Evolutionary conservation across 2,329 filamentous ascomycete species (phyloP).

Genomic region (Pseudogymnoascus sp.): DNA sequence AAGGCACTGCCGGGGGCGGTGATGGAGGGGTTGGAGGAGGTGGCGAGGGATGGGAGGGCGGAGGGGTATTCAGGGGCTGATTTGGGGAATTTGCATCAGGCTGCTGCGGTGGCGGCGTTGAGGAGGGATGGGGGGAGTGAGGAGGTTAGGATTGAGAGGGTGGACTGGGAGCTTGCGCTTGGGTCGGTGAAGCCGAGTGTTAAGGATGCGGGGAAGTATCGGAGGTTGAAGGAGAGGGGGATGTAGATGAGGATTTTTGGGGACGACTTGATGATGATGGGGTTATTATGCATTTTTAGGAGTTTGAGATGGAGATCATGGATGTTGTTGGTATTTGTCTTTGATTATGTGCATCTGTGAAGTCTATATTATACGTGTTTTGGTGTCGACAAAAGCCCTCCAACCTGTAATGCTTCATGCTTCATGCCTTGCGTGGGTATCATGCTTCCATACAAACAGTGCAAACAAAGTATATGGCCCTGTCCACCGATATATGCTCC

Average conservation of each 20-base stretch:
- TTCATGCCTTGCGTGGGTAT: conserved; percentile 1
- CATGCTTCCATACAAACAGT: conserved; percentile 4
- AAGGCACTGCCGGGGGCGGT: conserved; percentile 43
- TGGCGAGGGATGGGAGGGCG: conserved; percentile 62
- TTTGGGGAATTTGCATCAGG: conserved; percentile 42
- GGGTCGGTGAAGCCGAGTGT: conserved; percentile 27
- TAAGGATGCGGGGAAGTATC: conserved; percentile 29
- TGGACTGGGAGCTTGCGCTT: conserved; percentile 28
- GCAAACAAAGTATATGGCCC: background rate
- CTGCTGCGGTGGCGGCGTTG: conserved; percentile 27
- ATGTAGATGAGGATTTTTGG: conserved; percentile 21
- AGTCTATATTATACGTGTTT: background rate
- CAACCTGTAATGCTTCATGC: background rate
- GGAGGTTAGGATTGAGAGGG: conserved; percentile 21
- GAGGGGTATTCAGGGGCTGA: conserved; percentile 67
- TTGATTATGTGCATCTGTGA: conserved; percentile 3
- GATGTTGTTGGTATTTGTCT: background rate
- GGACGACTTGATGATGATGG: background rate
- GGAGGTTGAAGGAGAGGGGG: conserved; percentile 28
- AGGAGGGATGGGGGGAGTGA: conserved; percentile 22
- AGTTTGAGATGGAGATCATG: background rate
- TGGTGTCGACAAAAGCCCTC: background rate
- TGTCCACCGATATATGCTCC: background rate
- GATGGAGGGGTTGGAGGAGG: conserved; percentile 47
- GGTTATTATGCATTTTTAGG: background rate